phyloP scores from a whole-genome alignment of 2,329 filamentous ascomycete species.

The Anisogramma anomala region DNA sequence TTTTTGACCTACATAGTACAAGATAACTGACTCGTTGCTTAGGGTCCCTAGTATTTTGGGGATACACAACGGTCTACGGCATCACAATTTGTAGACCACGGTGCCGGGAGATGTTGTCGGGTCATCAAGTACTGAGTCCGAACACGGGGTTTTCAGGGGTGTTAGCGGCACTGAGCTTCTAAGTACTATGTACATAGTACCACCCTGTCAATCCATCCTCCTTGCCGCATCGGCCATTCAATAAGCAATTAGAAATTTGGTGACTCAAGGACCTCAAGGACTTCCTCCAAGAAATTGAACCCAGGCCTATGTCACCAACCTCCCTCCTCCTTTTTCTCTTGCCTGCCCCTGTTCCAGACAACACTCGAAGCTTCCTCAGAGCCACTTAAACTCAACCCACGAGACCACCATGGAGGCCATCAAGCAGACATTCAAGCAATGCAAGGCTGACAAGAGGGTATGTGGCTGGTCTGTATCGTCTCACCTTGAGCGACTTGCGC shows the following conservation, averaged over 20 bases:
- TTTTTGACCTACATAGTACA: no score
- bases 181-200: no score
- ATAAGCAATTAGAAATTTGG: slow-evolving; percentile 12
- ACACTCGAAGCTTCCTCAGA: neutral
- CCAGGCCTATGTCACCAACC: no score
- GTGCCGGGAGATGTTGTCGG: no score
- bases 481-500: neutral
- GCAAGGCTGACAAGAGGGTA: slow-evolving; percentile 49
- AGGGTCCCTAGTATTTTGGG: no score
- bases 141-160: no score
- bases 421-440: slow-evolving; percentile 47
- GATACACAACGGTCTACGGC: no score
- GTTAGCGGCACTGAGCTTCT: no score
- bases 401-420: slow-evolving; percentile 40
- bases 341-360: neutral
- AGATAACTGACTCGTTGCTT: no score
- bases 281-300: no score
- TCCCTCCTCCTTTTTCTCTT: neutral
- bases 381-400: slow-evolving; percentile 6
- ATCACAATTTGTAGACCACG: no score
- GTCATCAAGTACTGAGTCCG: no score
- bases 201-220: neutral
- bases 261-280: slow-evolving; percentile 13
- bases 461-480: slow-evolving; percentile 19
- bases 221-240: neutral